Evolutionary conservation across 1,284 basidiomycete genomes (phyloP), one percentile per base, ranked within the genome.

Genomic region (Puccinia coronata): DNA sequence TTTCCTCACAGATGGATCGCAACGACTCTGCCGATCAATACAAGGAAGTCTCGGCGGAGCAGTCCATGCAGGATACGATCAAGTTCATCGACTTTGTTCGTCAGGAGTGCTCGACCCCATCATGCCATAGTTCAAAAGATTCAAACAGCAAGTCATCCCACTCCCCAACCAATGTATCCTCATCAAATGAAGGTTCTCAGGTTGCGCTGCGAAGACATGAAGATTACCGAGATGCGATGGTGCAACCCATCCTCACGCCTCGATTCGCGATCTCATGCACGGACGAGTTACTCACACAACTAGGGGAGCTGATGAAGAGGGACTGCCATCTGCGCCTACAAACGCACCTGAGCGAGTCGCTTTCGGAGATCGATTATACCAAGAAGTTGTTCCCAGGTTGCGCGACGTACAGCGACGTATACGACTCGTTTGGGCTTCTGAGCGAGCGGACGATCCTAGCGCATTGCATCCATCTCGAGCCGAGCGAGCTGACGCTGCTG

Each of bases 211-310:
- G 65, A 28, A 36, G 23, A 34, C 12, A 18, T 61, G 28, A 6
- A 20, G 18, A 18, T n/a, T 23, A 2, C 4, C 36, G 34, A 6
- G 20, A 47, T 31, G 5, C 70, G 9, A 90, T 95, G 23, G 92
- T 98, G 8, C 92, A 93, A 82, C 96, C 96, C 0, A 91, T 96
- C 84, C 87, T 98, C 63, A 98, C 96, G 0, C 96, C 96, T 25
- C 92, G 96, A 25, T 98, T 99, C 86, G 96, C 96, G 39, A 92
- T 99, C 83, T 91, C 92, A n/a, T 96, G 94, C 86, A 91, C 94
- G 0, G 86, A 89, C 18, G 88, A 90, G n/a, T 90, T 97, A 51
- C 89, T 98, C 67, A 78, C 84, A 0, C 87, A 87, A 9, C 89
- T 98, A 12, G 91, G 92, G 20, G 84, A 88, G 2, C 87, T 95